Conservation (phyloP, 148 eudicot species). For the Camellia japonica region DNA sequence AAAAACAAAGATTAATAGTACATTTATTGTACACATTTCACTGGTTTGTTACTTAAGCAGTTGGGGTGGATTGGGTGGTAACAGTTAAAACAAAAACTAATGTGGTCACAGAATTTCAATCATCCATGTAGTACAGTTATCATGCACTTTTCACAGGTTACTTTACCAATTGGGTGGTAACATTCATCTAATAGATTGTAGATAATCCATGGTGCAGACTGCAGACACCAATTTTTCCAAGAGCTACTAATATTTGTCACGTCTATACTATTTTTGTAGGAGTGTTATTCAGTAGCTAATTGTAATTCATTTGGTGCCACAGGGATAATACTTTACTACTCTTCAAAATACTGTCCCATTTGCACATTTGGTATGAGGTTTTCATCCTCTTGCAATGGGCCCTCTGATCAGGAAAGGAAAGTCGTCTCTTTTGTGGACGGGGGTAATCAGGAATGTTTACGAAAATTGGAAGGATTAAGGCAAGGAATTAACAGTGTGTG, state of each 20-base stretch:
- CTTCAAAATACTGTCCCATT: conserved; percentile 19
- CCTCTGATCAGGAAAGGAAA: conserved; percentile 25
- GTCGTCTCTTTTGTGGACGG: conserved; percentile 18
- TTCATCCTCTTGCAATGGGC: conserved; percentile 36
- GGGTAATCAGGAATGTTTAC: conserved; percentile 28
- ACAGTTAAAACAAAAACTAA: neutral
- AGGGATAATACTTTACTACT: conserved; percentile 20
- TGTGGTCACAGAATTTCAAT: no score
- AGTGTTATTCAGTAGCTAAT: conserved; percentile 2
- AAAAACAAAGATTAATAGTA: no score
- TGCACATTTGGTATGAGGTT: conserved; percentile 23
- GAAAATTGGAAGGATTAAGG: conserved; percentile 26
- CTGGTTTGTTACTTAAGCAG: no score
- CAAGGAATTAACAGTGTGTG: conserved; percentile 55
- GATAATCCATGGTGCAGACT: neutral
- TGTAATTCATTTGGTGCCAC: conserved; percentile 17
- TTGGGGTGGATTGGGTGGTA: conserved; percentile 7
- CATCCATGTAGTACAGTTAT: no score
- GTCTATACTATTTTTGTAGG: neutral
- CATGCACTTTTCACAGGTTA: no score
- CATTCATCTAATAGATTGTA: neutral
- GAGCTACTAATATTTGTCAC: neutral
- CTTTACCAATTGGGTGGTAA: neutral
- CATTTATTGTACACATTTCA: no score
- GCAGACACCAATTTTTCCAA: neutral